Evolutionary conservation across 116 monocot genomes (phyloP).

Genomic region (Trichopus zeylanicus): DNA sequence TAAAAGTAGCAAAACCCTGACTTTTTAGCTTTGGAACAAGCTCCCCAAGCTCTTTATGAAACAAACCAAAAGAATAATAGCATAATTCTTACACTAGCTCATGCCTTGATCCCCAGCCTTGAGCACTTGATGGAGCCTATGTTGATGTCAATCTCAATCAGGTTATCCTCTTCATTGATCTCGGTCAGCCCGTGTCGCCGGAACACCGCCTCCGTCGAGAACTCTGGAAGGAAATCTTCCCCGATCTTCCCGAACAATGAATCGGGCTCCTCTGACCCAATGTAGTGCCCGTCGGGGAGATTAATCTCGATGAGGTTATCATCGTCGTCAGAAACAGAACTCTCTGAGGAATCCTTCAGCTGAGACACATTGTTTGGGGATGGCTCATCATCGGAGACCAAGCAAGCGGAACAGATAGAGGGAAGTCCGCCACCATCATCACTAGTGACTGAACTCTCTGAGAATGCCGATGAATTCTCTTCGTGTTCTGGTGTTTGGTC

Average conservation of each 20-base stretch:
- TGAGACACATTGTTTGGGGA: slow-evolving; percentile 4
- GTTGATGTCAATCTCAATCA: slow-evolving; percentile 79
- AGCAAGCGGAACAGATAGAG: slow-evolving; percentile 4
- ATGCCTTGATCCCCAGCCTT: slow-evolving; percentile 27
- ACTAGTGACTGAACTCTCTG: background rate
- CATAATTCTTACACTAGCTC: background rate
- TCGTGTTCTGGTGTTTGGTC: background rate
- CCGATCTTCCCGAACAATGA: slow-evolving; percentile 17
- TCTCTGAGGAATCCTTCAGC: slow-evolving; percentile 10
- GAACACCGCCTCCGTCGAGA: slow-evolving; percentile 35
- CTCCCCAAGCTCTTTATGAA: background rate
- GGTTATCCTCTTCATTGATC: slow-evolving; percentile 68
- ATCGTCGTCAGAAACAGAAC: slow-evolving; percentile 53
- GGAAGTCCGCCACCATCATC: background rate
- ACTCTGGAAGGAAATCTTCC: slow-evolving; percentile 36
- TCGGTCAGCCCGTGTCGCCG: slow-evolving; percentile 43
- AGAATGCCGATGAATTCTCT: background rate
- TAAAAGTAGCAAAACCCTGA: background rate
- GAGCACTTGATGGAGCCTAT: slow-evolving; percentile 69
- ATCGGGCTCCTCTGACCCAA: slow-evolving; percentile 19
- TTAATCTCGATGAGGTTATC: slow-evolving; percentile 76
- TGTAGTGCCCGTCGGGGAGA: slow-evolving; percentile 33
- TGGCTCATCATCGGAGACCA: slow-evolving; percentile 1
- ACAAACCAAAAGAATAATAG: background rate
- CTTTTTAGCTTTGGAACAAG: background rate